Conservation (phyloP, 108 stramenopile genomes). For the Cyclostephanos tholiformis region DNA sequence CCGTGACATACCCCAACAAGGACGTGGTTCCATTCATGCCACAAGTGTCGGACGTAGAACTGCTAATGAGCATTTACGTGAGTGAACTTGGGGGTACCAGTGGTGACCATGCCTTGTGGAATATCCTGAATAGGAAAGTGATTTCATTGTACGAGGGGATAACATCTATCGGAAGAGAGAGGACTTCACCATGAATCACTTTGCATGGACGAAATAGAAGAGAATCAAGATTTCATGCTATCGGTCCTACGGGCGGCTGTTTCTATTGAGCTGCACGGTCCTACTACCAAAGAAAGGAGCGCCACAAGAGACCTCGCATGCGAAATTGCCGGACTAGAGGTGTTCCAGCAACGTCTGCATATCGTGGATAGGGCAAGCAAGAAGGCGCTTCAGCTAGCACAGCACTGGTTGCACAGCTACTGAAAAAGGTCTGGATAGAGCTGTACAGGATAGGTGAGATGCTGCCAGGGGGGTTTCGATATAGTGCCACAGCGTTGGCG, state of each 20-base stretch:
- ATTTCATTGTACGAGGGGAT: slow-evolving; percentile 50
- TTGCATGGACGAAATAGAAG: slow-evolving; percentile 36
- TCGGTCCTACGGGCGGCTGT: slow-evolving; percentile 53
- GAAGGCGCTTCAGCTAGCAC: too few relatives aligned
- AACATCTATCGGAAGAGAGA: slow-evolving; percentile 27
- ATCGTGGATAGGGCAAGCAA: too few relatives aligned
- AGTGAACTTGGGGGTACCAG: slow-evolving; percentile 22
- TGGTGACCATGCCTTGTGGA: slow-evolving; percentile 27
- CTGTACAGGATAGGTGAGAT: too few relatives aligned
- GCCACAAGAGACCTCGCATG: slow-evolving; percentile 29
- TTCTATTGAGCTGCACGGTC: slow-evolving; percentile 29
- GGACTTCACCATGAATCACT: slow-evolving; percentile 43
- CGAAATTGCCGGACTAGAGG: slow-evolving; percentile 31
- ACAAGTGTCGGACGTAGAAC: slow-evolving; percentile 25
- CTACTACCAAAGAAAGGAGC: slow-evolving; percentile 3
- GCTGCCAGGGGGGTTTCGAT: too few relatives aligned
- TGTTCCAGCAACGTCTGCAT: slow-evolving; percentile 21
- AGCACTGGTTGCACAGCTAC: too few relatives aligned
- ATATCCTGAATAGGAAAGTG: slow-evolving; percentile 41
- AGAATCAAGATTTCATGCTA: slow-evolving; percentile 45
- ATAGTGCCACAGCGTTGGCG: too few relatives aligned
- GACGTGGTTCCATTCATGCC: slow-evolving; percentile 14
- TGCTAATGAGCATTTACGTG: slow-evolving; percentile 30
- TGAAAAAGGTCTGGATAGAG: too few relatives aligned
- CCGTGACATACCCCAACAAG: slow-evolving; percentile 34